Base-by-base conservation (phyloP, 306 rosid genomes). In the Quillaja saponaria region DNA sequence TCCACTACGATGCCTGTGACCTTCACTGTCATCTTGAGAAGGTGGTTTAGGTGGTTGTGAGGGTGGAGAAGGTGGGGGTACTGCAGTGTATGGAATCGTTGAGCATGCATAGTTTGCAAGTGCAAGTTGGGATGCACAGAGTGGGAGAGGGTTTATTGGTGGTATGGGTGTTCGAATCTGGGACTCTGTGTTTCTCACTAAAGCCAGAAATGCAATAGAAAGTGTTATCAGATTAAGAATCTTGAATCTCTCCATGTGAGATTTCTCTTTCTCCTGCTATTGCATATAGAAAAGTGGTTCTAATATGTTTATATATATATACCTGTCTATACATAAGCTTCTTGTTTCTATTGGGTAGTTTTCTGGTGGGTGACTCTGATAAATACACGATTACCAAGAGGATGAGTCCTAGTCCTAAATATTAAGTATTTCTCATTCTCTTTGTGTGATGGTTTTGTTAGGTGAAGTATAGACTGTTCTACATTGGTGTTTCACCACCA, bases 41-140 rank as follows among this genome's bases (percentile, higher is more conserved):
- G 72, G 68, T 2, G 55, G 19, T 1, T 41, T 17, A 5, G 49
- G 49, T 5, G 71, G 21, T 13, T 12, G 13, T 12, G 63, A 34
- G 0, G 46, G 19, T 6, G 16, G 48, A 8, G 76, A 81, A 11
- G 59, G 49, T 11, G 8, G 79, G 51, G 83, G 71, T 10, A 45
- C 39, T 0, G 67, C 86, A 50, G 3, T 39, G 52, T 55, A 49
- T 1, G 96, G 96, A 3, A 86, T 61, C 66, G 61, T 40, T 1
- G 82, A 63, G 63, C 98, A 91, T 0, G 90, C 95, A 48, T 86
- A 86, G 76, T 75, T 86, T 3, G 82, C 98, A 0, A 91, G 69
- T 5, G 92, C 79, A 55, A 84, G 55, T 47, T 91, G 98, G 0
- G 88, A 81, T 5, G 78, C 72, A 55, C 98, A 91, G 6, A 88